Percentiles rank a stretch among this genome's conserved stretches.
These are phyloP conservation scores for Globisporangium nunn DNA, from an alignment of 352 stramenopile species.

Conservation along the genomic window DNA sequence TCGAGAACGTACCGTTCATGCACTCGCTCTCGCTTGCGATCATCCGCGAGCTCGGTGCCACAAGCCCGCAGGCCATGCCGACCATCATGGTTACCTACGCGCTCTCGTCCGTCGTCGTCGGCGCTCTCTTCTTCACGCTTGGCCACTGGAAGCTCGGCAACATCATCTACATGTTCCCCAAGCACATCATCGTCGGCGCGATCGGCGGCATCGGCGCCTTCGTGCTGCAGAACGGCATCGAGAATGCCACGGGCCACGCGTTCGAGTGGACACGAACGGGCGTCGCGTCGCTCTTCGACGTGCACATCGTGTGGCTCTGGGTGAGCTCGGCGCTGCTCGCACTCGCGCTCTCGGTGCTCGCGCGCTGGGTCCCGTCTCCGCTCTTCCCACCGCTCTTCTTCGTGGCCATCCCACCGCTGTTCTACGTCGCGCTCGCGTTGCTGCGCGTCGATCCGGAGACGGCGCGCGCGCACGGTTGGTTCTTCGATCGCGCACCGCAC, in stretches of 20 bases:
- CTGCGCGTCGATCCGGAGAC: slow-evolving; percentile 46
- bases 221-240: slow-evolving; percentile 76
- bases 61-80: slow-evolving; percentile 65
- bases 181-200: slow-evolving; percentile 92
- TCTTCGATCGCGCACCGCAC: slow-evolving; percentile 60
- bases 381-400: slow-evolving; percentile 78
- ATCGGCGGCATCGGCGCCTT: slow-evolving; percentile 91
- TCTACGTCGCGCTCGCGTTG: slow-evolving; percentile 57
- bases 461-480: slow-evolving; percentile 62
- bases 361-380: slow-evolving; percentile 43
- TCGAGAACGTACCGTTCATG: slow-evolving; percentile 95
- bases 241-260: slow-evolving; percentile 70
- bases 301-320: slow-evolving; percentile 62
- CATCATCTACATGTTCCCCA: slow-evolving; percentile 92
- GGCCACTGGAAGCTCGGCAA: slow-evolving; percentile 87
- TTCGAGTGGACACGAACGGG: slow-evolving; percentile 54
- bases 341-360: slow-evolving; percentile 41
- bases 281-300: slow-evolving; percentile 41
- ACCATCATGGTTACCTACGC: slow-evolving; percentile 92
- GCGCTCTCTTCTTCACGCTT: slow-evolving; percentile 84
- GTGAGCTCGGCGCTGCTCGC: slow-evolving; percentile 50
- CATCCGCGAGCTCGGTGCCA: slow-evolving; percentile 77
- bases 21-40: slow-evolving; percentile 84
- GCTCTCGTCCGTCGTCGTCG: slow-evolving; percentile 85
- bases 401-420: slow-evolving; percentile 69